Percentiles rank a stretch among this genome's conserved stretches.
Conservation (phyloP, 768 basidiomycete genomes). For the Cystoderma amianthinum region DNA sequence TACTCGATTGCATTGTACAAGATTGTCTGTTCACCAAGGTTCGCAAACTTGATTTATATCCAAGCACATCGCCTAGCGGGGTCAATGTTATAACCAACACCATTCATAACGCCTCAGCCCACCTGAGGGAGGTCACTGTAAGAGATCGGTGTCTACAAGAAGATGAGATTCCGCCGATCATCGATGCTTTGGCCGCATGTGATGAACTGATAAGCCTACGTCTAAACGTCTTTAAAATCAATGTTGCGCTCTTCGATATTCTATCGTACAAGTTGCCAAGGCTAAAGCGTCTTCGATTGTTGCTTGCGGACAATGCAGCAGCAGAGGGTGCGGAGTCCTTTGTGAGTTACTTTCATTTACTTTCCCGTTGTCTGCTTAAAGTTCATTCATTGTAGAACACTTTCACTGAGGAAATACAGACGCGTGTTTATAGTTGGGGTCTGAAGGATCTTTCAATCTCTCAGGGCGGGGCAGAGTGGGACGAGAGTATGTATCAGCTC, state of each 20-base stretch:
- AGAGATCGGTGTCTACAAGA: constrained; percentile 31
- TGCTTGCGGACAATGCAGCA: constrained; percentile 17
- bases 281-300: constrained; percentile 22
- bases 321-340: constrained; percentile 6
- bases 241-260: constrained; percentile 23
- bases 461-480: constrained; percentile 23
- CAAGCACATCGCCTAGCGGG: constrained; percentile 24
- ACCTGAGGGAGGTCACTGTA: constrained; percentile 26
- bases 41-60: constrained; percentile 32
- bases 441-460: constrained; percentile 28
- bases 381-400: constrained; percentile 10
- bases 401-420: constrained; percentile 17
- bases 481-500: constrained; percentile 20
- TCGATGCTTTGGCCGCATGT: constrained; percentile 16
- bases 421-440: constrained; percentile 24
- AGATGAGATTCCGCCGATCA: constrained; percentile 20
- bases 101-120: constrained; percentile 21
- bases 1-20: constrained; percentile 19
- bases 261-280: constrained; percentile 21
- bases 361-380: constrained; percentile 1
- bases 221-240: constrained; percentile 25
- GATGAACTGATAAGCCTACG: constrained; percentile 18
- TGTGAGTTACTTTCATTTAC: constrained; percentile 2
- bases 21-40: constrained; percentile 19
- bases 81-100: constrained; percentile 24